Conservation (phyloP, 1,284 basidiomycete genomes). For the Mycena sp. region DNA sequence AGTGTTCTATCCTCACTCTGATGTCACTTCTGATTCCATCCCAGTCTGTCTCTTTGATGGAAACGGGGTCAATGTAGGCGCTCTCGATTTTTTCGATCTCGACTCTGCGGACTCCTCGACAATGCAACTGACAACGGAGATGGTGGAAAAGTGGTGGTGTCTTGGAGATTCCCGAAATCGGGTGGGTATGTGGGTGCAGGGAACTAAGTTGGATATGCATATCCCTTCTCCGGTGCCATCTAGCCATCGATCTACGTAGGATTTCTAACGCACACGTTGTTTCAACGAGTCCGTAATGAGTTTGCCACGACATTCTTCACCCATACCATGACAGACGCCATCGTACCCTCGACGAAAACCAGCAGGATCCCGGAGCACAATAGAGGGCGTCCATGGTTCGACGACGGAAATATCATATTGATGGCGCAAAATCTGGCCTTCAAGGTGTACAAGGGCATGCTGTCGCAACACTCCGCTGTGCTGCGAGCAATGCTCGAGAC, state of each 20-base stretch:
- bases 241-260: constrained; percentile 7
- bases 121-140: constrained; percentile 56
- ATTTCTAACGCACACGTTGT: constrained; percentile 25
- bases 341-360: constrained; percentile 16
- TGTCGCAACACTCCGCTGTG: constrained; percentile 10
- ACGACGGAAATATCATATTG: constrained; percentile 22
- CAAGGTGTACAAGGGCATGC: constrained; percentile 18
- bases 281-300: constrained; percentile 10
- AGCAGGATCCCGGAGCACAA: constrained; percentile 21
- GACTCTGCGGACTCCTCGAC: constrained; percentile 29
- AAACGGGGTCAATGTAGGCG: constrained; percentile 58
- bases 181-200: constrained; percentile 78
- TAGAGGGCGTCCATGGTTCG: constrained; percentile 15
- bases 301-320: neutral
- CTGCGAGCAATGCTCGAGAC: constrained; percentile 14
- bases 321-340: constrained; percentile 19
- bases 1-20: constrained; percentile 40
- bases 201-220: constrained; percentile 44
- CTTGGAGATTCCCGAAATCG: constrained; percentile 77
- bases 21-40: neutral
- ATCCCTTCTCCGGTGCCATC: constrained; percentile 8
- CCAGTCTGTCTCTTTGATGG: constrained; percentile 63
- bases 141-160: constrained; percentile 91
- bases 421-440: constrained; percentile 14
- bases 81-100: constrained; percentile 76